Evolutionary conservation across 179 eudicot genomes (phyloP).

Genomic region (Monotropa hypopitys): DNA sequence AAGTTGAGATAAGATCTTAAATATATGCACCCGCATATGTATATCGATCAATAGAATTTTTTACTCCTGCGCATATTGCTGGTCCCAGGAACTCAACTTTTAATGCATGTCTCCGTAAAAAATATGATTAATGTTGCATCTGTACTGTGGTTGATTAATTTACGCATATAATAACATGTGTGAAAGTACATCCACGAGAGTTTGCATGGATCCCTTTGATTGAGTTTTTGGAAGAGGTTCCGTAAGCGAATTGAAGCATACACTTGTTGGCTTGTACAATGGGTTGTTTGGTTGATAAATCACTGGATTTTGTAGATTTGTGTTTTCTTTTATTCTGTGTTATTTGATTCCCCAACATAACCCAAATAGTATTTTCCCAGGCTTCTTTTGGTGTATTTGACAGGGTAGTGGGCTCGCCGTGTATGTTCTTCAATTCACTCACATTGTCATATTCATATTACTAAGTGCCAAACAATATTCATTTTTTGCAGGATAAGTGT

Average conservation of each 20-base stretch:
- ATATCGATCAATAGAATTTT: neutral
- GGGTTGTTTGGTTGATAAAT: neutral
- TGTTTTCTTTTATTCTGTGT: neutral
- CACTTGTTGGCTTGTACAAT: neutral
- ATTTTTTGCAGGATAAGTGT: constrained; percentile 6
- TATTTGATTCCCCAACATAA: neutral
- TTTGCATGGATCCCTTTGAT: no score
- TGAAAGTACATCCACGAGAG: no score
- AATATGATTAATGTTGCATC: no score
- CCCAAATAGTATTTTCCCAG: neutral
- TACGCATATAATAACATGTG: no score
- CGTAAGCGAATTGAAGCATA: neutral
- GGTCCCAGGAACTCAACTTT: no score
- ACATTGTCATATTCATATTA: neutral
- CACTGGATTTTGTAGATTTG: neutral
- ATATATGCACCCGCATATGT: neutral
- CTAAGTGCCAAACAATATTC: neutral
- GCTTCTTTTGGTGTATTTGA: neutral
- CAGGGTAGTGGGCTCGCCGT: neutral
- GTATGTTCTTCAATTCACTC: neutral
- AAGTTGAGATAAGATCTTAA: neutral
- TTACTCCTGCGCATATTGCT: no score
- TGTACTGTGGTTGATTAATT: no score
- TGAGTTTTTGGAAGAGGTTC: neutral
- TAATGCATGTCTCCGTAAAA: no score